These are phyloP conservation scores for Artemisia tridentata DNA, from an alignment of 129 eudicot genomes.

Conservation along the genomic window DNA sequence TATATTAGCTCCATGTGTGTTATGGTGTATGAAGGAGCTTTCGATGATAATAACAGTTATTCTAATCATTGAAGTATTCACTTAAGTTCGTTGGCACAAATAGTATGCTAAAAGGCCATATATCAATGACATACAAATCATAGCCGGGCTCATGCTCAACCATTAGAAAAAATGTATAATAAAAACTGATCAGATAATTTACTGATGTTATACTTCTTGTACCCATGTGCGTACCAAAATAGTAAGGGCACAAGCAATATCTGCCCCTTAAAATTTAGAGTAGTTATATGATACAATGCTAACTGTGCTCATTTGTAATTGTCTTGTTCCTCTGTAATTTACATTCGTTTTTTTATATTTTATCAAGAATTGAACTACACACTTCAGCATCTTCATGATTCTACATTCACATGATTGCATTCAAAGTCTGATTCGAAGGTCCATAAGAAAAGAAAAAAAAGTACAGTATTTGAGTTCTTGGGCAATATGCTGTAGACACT, in stretches of 20 bases:
- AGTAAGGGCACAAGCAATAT: background rate
- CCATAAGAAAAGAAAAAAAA: background rate
- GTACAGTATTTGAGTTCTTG: background rate
- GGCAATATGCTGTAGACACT: conserved; percentile 12
- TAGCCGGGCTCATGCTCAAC: conserved; percentile 5
- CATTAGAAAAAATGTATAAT: background rate
- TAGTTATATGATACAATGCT: too few relatives aligned
- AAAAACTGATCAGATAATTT: background rate
- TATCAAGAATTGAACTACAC: background rate
- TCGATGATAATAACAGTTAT: conserved; percentile 7
- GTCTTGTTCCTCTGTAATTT: conserved; percentile 8
- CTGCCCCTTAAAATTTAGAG: too few relatives aligned
- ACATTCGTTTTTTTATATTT: background rate
- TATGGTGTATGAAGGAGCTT: background rate
- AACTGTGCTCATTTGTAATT: background rate
- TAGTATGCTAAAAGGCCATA: background rate
- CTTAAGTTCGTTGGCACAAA: conserved; percentile 1
- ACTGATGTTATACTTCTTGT: conserved; percentile 7
- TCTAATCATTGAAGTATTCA: background rate
- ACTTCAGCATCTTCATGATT: background rate
- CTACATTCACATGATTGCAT: background rate
- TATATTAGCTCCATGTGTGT: background rate
- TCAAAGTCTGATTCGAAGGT: background rate
- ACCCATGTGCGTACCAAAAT: background rate
- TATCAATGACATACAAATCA: conserved; percentile 6